Conservation (phyloP, 352 stramenopile genomes). For the Globisporangium ultimum region DNA sequence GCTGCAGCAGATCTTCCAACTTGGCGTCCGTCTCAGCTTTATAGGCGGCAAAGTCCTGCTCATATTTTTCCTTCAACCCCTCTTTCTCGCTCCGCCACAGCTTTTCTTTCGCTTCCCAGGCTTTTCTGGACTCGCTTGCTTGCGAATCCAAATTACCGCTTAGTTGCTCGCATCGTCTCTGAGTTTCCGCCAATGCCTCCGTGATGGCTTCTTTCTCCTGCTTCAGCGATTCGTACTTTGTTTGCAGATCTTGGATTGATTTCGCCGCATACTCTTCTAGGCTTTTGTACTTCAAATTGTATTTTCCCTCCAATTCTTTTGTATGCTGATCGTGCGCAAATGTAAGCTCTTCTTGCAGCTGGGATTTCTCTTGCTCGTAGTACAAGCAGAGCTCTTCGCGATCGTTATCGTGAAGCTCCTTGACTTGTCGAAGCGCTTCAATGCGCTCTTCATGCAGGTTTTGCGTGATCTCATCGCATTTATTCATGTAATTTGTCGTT, state of each 20-base stretch:
- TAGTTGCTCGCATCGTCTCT: constrained; percentile 8
- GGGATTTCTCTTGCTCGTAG: constrained; percentile 53
- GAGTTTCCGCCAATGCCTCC: constrained; percentile 3
- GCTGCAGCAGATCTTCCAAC: neutral
- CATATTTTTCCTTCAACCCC: neutral
- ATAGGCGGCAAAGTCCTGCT: neutral
- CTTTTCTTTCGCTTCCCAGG: neutral
- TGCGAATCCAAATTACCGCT: neutral
- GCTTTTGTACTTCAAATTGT: constrained; percentile 16
- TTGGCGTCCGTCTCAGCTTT: constrained; percentile 5
- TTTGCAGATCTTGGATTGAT: neutral
- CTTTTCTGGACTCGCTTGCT: neutral
- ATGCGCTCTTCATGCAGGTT: constrained; percentile 45
- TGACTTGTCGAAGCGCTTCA: constrained; percentile 36
- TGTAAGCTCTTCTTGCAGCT: constrained; percentile 47
- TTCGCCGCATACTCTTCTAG: constrained; percentile 12
- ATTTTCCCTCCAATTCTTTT: constrained; percentile 27
- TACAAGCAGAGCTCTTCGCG: constrained; percentile 48
- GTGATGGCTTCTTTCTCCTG: constrained; percentile 1
- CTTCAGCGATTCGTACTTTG: neutral
- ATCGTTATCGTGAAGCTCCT: constrained; percentile 41
- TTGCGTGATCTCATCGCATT: constrained; percentile 60
- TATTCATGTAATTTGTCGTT: constrained; percentile 41
- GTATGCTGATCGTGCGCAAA: constrained; percentile 24
- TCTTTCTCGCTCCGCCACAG: constrained; percentile 8